Evolutionary conservation across 192 early-diverging fungal genomes (phyloP), one percentile per base, ranked within the genome.

Genomic region (Podila epicladia): DNA sequence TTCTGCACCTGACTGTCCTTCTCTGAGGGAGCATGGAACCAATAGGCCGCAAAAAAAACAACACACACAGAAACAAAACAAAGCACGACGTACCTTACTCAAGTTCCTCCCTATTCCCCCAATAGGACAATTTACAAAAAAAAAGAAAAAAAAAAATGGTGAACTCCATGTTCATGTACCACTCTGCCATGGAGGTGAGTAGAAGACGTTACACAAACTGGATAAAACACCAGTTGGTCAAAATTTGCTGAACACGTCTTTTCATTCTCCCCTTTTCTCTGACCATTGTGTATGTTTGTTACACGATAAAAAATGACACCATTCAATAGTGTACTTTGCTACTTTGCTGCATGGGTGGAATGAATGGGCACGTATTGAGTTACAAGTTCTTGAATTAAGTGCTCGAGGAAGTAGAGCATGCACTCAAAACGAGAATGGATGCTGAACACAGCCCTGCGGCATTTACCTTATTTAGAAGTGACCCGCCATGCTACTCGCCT

Each of bases 271-370:
- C 41, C 41, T 45, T 45, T 45, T 45, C 41, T 45, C 13, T 15
- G 0, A 17, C n/a, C n/a, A 9, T 41, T 26, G 15, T 64, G 22
- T 64, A 22, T 67, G 50, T 67, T 35, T 67, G 49, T 67, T 67
- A 57, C 65, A 57, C 65, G 15, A 20, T 58, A 17, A 7, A 35
- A 26, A 37, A 37, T 1, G n/a, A 9, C 9, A 13, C 31, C 50
- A 26, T 17, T 41, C 62, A 64, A 64, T 64, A 5, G 35, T 33
- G 33, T 33, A 33, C 33, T 29, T 29, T 3, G 6, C 0, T 37
- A 37, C 35, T 37, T 37, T 37, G 35, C 35, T 37, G 33, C 33
- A 24, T 19, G 38, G 20, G 22, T 8, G n/a, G 13, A 22, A 20
- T 41, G 24, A n/a, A n/a, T 33, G 24, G 22, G 19, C 24, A 22